These are phyloP conservation scores for Xerocomellus chrysenteron DNA, from an alignment of 768 basidiomycete species.

Conservation along the genomic window DNA sequence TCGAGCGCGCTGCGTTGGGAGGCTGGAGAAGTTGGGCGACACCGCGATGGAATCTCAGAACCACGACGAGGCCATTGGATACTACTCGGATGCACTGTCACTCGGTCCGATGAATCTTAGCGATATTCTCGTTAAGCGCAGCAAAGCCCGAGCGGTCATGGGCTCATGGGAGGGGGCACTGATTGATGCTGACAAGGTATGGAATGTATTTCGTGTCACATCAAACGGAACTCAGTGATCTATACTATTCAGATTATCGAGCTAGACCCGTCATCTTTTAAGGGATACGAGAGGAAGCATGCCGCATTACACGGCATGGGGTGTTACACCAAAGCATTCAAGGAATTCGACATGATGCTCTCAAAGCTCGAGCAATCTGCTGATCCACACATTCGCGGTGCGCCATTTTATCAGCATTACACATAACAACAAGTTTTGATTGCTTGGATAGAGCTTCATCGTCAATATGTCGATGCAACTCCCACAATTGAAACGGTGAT, in stretches of 20 bases:
- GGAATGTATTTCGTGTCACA: too few species aligned
- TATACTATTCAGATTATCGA: constrained; percentile 1
- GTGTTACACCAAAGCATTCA: not conserved
- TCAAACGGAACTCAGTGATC: not conserved
- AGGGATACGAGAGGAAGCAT: constrained; percentile 2
- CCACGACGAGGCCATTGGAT: not conserved
- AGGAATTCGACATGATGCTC: not conserved
- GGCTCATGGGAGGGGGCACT: not conserved
- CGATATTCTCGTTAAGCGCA: constrained; percentile 3
- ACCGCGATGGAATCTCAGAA: not conserved
- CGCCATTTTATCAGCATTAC: not conserved
- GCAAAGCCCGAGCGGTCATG: not conserved
- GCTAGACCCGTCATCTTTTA: not conserved
- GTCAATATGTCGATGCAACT: constrained; percentile 1
- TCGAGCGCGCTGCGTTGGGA: not conserved
- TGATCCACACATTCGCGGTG: not conserved
- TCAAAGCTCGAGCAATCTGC: not conserved
- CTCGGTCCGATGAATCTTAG: accelerated
- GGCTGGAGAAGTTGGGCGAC: constrained; percentile 1
- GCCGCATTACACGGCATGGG: not conserved
- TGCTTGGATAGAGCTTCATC: not conserved
- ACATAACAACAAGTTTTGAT: not conserved
- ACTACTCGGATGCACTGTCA: not conserved
- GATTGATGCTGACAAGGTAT: constrained; percentile 9
- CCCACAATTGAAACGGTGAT: not conserved